Base-by-base conservation (phyloP, 2,329 filamentous ascomycete species). In the Orbilia oligospora region DNA sequence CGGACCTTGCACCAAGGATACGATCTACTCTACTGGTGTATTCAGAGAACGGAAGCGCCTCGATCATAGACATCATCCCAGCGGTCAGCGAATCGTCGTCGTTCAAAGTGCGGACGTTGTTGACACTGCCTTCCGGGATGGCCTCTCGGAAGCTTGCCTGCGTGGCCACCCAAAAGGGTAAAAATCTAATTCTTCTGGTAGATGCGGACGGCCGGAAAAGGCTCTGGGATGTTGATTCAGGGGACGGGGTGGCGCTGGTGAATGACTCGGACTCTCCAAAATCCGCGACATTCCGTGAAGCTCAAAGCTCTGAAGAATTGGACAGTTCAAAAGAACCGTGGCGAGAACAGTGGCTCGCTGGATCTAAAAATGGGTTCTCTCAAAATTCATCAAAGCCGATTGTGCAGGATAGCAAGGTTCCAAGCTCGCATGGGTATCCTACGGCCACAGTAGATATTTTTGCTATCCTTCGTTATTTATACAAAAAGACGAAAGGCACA, bases 21-120 rank as follows among this genome's bases (percentile, higher is more conserved):
- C 76, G 81, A 1, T 80, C 77, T 12, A 81, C 81, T 1, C 71
- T 82, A 9, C 67, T 82, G 14, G 75, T 81, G 10, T 80, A 78
- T 14, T 79, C 80, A 5, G 72, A 73, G 12, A 80, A 82, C 33
- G 81, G 80, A 16, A 81, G 80, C 8, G 76, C 81, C 2, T 75
- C 75, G 12, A 80, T 82, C 33, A 78, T 82, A 10, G 81, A 82
- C 53, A 76, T 82, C 5, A 81, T 81, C 56, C 72, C 80, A 5
- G 80, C 67, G 5, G 80, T 82, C 22, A 81, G 80, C 64, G 80
- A 80, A 6, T 80, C 76, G 3, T 82, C 81, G 3, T 80, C 80
- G 3, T 80, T 78, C 16, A 81, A 82, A 55, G 80, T 80, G 16
- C 70, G 79, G 27, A 75, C 71, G 3, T 71, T 77, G 14, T 70